Evolutionary conservation across 2,329 filamentous ascomycete genomes (phyloP), one percentile per base, ranked within the genome.

Genomic region (Aspergillus hiratsukae): DNA sequence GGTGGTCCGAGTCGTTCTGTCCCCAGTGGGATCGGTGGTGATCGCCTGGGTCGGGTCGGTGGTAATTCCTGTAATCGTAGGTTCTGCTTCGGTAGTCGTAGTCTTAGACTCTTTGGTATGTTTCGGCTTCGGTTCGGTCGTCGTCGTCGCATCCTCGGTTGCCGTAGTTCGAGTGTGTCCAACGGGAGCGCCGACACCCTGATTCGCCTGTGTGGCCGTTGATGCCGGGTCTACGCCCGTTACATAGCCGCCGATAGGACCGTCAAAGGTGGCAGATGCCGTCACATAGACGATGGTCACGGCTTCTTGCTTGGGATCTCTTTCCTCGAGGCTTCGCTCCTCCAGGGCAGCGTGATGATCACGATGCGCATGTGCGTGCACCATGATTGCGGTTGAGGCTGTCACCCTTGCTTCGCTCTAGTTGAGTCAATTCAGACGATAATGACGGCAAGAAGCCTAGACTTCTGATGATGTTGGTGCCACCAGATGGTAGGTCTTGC

Each of bases 281-380:
- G 82, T 84, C 48, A 82, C 75, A 66, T 83, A 81, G 45, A 84
- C 75, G 43, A 81, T 69, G 11, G 60, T 57, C 14, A 68, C 56
- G 57, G 57, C 49, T 31, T 56, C 40, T 49, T 52, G 56, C 23
- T 61, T 55, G 46, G 53, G 49, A 11, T 54, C 58, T 45, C 57
- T 58, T 52, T 55, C 53, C 40, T 62, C 58, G 5, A 55, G 53
- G 28, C 50, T 54, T 45, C 64, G 54, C 35, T 50, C 57, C 54
- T 68, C 59, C 54, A 66, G 63, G 53, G 52, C 58, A 54, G 58
- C 64, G 46, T 49, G 63, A 57, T 68, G 68, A 51, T 60, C 64
- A 37, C 67, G 69, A 55, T 72, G 69, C 31, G 60, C 61, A 61
- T 72, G 70, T 48, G 65, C 68, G 57, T 72, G 70, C 50, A 66